phyloP scores from a whole-genome alignment of 495 filamentous ascomycete genomes.

The Echria macrotheca region DNA sequence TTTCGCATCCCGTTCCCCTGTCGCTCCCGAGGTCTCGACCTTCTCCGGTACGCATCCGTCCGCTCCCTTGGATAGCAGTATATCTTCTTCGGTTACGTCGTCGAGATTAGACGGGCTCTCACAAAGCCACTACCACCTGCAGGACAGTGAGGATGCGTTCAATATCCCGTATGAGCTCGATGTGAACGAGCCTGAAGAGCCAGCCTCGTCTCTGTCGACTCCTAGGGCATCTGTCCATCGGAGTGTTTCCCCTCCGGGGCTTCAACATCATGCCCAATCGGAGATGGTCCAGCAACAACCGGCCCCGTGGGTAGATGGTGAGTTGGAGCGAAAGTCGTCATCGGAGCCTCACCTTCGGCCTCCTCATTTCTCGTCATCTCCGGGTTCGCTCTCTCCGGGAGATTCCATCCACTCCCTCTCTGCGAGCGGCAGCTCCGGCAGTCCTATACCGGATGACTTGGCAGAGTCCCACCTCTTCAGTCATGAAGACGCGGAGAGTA shows the following conservation, averaged over 20 bases:
- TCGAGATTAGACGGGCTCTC: conserved; percentile 26
- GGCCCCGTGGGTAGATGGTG: conserved; percentile 25
- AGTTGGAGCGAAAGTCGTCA: conserved; percentile 28
- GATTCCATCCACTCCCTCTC: conserved; percentile 21
- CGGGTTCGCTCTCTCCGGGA: conserved; percentile 16
- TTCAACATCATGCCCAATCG: conserved; percentile 30
- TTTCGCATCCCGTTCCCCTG: conserved; percentile 44
- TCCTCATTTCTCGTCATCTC: conserved; percentile 10
- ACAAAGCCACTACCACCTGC: conserved; percentile 28
- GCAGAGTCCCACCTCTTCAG: conserved; percentile 74
- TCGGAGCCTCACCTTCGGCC: conserved; percentile 37
- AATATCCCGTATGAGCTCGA: conserved; percentile 45
- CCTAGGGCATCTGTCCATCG: conserved; percentile 39
- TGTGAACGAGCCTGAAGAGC: conserved; percentile 19
- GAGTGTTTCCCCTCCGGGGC: conserved; percentile 9
- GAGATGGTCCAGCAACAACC: conserved; percentile 22
- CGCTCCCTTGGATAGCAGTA: conserved; percentile 13
- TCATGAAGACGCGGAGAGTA: conserved; percentile 88
- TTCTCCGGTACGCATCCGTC: conserved; percentile 4
- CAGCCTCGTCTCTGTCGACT: conserved; percentile 37
- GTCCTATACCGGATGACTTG: conserved; percentile 42
- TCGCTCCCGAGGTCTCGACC: conserved; percentile 16
- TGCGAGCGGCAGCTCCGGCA: conserved; percentile 18
- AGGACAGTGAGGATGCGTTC: conserved; percentile 45
- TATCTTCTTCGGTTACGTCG: conserved; percentile 16